Evolutionary conservation across 495 filamentous ascomycete genomes (phyloP).

Genomic region (Collariella sp.): DNA sequence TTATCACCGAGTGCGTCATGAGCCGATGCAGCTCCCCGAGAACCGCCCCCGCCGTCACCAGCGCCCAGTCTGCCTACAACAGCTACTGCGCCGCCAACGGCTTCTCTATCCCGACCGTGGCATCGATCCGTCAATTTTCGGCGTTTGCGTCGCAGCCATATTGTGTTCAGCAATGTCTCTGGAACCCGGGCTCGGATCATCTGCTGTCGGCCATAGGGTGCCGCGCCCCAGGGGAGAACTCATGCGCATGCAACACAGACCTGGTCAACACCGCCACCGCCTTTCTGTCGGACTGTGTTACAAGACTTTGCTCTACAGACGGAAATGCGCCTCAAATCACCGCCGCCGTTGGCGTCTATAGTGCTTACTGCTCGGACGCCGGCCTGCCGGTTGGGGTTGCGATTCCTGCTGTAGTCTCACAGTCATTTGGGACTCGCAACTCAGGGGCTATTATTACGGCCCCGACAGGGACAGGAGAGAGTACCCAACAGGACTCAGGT

Average conservation of each 20-base stretch:
- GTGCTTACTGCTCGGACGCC: background rate
- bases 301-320: background rate
- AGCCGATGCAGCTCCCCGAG: background rate
- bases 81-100: slow-evolving; percentile 7
- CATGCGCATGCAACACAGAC: too few species aligned
- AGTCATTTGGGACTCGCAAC: too few species aligned
- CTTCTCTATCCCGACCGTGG: slow-evolving; percentile 5
- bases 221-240: background rate
- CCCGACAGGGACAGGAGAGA: too few species aligned
- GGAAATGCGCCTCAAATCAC: background rate
- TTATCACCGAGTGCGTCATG: slow-evolving; percentile 3
- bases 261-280: background rate
- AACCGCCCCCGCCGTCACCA: background rate
- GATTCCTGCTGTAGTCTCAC: background rate
- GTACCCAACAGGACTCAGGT: too few species aligned
- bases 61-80: background rate
- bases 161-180: slow-evolving; percentile 2
- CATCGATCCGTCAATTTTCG: slow-evolving; percentile 3
- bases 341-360: background rate
- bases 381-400: background rate
- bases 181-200: slow-evolving; percentile 1
- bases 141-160: background rate
- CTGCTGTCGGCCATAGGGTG: background rate
- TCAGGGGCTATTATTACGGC: too few species aligned
- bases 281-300: background rate